Conservation (phyloP, 2,329 filamentous ascomycete genomes). For the Calonectria montana region DNA sequence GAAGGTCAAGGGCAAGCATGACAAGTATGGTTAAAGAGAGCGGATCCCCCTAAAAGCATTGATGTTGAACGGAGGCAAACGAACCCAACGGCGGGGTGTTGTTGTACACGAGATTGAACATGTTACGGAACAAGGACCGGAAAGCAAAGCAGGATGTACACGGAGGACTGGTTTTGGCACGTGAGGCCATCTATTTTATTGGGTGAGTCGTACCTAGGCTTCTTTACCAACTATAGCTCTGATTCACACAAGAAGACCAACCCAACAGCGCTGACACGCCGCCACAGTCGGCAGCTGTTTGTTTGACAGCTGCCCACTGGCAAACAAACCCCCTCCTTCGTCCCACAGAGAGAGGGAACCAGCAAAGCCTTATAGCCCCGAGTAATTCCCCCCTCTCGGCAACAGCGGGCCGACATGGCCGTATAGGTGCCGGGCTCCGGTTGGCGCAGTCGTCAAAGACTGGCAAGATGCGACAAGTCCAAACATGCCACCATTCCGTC, state of each 20-base stretch:
- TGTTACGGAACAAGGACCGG: not conserved
- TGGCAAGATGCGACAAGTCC: conserved; percentile 5
- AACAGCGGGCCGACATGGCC: conserved; percentile 15
- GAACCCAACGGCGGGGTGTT: not conserved
- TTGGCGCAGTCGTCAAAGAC: conserved; percentile 3
- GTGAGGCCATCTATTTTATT: not conserved
- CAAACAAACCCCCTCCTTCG: not conserved
- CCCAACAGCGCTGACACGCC: not conserved
- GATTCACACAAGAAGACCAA: not conserved
- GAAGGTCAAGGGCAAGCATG: conserved; percentile 92
- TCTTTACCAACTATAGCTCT: not conserved
- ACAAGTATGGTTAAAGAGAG: conserved; percentile 71
- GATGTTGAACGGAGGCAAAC: not conserved
- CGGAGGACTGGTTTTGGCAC: not conserved
- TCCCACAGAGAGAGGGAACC: too few relatives aligned
- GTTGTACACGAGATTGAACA: not conserved
- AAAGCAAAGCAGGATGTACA: not conserved
- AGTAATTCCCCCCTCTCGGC: not conserved
- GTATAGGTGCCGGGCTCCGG: not conserved
- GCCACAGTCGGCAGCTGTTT: not conserved
- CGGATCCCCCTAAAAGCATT: not conserved
- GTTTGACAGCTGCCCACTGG: not conserved
- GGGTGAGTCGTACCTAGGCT: not conserved
- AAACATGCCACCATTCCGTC: not conserved
- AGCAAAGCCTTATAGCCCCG: conserved; percentile 17